Evolutionary conservation across 345 rosid genomes (phyloP), one percentile per base, ranked within the genome.

Genomic region (Arabis hirsuta): DNA sequence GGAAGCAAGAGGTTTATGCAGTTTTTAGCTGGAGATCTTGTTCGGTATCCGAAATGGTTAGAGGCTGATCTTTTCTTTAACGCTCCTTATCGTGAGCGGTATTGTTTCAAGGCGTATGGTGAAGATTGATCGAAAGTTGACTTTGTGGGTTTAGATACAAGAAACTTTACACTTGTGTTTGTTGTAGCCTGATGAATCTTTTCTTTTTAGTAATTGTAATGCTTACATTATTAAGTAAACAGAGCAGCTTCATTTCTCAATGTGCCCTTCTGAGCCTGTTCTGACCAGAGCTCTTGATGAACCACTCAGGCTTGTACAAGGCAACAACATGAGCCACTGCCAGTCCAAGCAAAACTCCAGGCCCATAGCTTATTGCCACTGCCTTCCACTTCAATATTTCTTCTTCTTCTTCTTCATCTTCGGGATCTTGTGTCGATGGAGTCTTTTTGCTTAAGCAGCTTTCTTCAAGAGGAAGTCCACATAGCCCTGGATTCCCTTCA

Each of bases 61-160:
- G 97, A 94, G 79, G 98, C 97, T 0, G 97, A 94, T 69, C 91
- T 94, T 38, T 89, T 69, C 84, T 94, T 94, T 81, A 89, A 88
- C 48, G 95, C 82, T 51, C 96, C 90, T 5, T 91, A 94, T 67
- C 81, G 81, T 69, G 98, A 91, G 79, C 90, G 95, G 6, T 91
- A 89, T 60, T 89, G 95, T 64, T 94, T 91, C 72, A 82, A 84
- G 65, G 95, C 96, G 1, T 86, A 89, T 46, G 97, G 95, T 34
- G 97, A 94, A 82, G 98, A 94, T 59, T 79, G 48, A 54, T 80
- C 1, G 24, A 52, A 1, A 11, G 10, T 26, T 55, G 57, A 63
- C 7, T 54, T 46, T 41, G 7, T 29, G 36, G 24, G 76, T 55
- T 36, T 46, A 64, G 51, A 36, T 34, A 27, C 36, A 27, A 56